phyloP scores from a whole-genome alignment of 2,329 filamentous ascomycete genomes.

The Daldinia sp. region DNA sequence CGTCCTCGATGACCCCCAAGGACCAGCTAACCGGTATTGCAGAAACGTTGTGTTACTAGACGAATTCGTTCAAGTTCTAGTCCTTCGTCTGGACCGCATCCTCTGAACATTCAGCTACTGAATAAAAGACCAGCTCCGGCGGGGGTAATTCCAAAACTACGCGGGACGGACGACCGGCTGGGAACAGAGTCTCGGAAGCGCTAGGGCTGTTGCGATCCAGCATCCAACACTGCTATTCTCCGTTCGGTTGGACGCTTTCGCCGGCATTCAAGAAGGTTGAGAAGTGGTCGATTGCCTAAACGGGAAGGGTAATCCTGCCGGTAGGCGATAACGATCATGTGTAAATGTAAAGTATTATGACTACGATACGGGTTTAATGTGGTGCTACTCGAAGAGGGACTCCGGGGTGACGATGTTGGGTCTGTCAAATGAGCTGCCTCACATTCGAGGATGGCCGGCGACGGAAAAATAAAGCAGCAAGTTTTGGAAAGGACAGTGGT shows the following conservation, averaged over 20 bases:
- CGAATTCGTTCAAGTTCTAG: conserved; percentile 35
- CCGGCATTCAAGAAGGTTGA: conserved; percentile 31
- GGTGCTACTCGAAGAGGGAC: conserved; percentile 35
- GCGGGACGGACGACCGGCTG: conserved; percentile 30
- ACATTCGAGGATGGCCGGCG: conserved; percentile 34
- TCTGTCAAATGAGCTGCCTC: conserved; percentile 34
- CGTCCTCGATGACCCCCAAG: conserved; percentile 36
- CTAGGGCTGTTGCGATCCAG: conserved; percentile 28
- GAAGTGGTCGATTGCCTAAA: conserved; percentile 39
- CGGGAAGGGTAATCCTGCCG: conserved; percentile 40
- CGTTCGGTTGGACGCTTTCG: conserved; percentile 33
- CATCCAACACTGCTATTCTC: conserved; percentile 39
- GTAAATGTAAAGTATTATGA: conserved; percentile 31
- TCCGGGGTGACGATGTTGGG: conserved; percentile 34
- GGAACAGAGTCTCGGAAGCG: conserved; percentile 35
- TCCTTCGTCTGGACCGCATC: conserved; percentile 31
- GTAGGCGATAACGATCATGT: conserved; percentile 38
- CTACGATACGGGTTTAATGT: conserved; percentile 37
- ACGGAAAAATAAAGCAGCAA: conserved; percentile 38
- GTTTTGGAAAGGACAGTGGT: conserved; percentile 41
- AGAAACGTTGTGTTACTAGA: conserved; percentile 44
- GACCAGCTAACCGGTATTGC: conserved; percentile 37
- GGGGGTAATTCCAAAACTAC: conserved; percentile 32
- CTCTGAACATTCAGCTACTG: conserved; percentile 25
- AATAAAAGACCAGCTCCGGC: conserved; percentile 25